Evolutionary conservation across 345 rosid species (phyloP), one percentile per base, ranked within the genome.

Genomic region (Xanthoceras sorbifolium): DNA sequence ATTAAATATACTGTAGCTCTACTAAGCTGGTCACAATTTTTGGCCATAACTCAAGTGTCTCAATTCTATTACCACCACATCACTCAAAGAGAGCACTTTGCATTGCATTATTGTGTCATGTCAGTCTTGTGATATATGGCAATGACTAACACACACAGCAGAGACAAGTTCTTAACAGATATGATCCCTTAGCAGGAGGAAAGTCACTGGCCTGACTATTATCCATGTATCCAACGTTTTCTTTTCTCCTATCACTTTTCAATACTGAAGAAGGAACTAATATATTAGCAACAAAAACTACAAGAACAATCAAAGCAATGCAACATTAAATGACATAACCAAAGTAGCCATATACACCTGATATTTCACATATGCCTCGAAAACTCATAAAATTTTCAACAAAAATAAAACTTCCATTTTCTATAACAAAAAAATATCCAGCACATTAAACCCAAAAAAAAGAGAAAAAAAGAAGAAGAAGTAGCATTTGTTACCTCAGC

Each of bases 401-500:
- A 67, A 73, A 42, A 29, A 29, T n/a, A n/a, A n/a, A n/a, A n/a
- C n/a, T n/a, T n/a, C n/a, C n/a, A n/a, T n/a, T n/a, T n/a, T n/a
- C n/a, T n/a, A n/a, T n/a, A n/a, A n/a, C n/a, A n/a, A n/a, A n/a
- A n/a, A n/a, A n/a, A n/a, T n/a, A n/a, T n/a, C n/a, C n/a, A n/a
- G n/a, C n/a, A n/a, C n/a, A n/a, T n/a, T n/a, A n/a, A 70, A 64
- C 23, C 26, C 68, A 17, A 18, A 20, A 50, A 68, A 71, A 5
- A 54, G 34, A 68, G 20, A 28, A 7, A 81, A 83, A 48, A 15
- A 6, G 17, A 44, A 77, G 18, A 67, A 29, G 31, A 62, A 55
- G 7, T 4, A 40, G 7, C 6, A 40, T 22, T 10, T 5, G 38
- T 81, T 81, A 93, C 98, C 98, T 90, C 87, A 81, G 98, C 98